Evolutionary conservation across 139 green algal genomes (phyloP), one percentile per base, ranked within the genome.

Genomic region (Zygnema cylindricum): DNA sequence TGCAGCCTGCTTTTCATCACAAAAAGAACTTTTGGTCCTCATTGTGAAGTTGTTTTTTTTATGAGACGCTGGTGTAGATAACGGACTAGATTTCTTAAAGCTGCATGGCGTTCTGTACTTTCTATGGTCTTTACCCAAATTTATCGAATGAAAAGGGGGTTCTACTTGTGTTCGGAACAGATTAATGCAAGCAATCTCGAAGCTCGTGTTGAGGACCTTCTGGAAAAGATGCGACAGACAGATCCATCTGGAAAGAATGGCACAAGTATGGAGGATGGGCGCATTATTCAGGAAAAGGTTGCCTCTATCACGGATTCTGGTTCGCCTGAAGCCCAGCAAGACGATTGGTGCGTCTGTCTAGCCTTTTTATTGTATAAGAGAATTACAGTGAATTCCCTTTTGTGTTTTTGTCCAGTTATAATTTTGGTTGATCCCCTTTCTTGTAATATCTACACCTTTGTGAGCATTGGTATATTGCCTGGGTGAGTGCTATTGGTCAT

Each of bases 121-220:
- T 42, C 7, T 25, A 21, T 35, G 22, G 2, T 32, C 33, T 39
- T 69, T 84, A 21, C 77, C 76, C 22, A 38, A 22, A 11, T 33
- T 33, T 22, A 43, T 81, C 35, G 73, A 35, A 21, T 22, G 22
- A 40, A 33, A 21, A 21, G 73, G 57, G 57, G 30, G 57, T n/a
- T n/a, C n/a, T n/a, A n/a, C n/a, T n/a, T n/a, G n/a, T n/a, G 30
- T 73, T 21, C 30, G 16, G 21, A 2, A 33, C 77, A 84, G 77
- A 32, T 84, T 35, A 22, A 84, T 2, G 40, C 55, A 63, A 63
- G 7, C 33, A 84, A 84, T 57, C 33, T 84, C 22, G 77, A 84
- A 63, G 77, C 49, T 22, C 77, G 77, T 7, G 77, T 84, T 39
- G 77, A 84, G 33, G 77, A 35, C 3, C 25, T 84, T 2, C 77